Conservation (phyloP, 1,139 yeast species). For the Scheffersomyces quercinus region DNA sequence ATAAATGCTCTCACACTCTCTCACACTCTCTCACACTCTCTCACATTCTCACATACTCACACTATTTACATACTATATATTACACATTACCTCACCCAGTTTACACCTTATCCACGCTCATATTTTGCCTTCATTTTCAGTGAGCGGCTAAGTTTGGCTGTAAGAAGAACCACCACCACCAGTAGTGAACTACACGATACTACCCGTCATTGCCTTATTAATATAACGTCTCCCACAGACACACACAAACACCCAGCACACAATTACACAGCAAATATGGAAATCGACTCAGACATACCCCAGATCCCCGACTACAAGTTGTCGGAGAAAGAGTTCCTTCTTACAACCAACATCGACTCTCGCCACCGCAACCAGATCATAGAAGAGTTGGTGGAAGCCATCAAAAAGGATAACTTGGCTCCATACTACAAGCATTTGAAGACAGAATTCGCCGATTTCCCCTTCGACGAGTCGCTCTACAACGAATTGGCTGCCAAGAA, state of each 20-base stretch:
- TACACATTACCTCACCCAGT: background rate
- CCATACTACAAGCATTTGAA: constrained; percentile 80
- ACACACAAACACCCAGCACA: too few relatives aligned
- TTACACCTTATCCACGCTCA: background rate
- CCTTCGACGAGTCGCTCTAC: constrained; percentile 63
- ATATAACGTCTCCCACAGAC: background rate
- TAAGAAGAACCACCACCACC: background rate
- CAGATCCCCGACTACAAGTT: constrained; percentile 78
- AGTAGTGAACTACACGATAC: too few relatives aligned
- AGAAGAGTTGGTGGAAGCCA: constrained; percentile 49
- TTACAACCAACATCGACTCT: constrained; percentile 32
- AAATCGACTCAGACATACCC: constrained; percentile 49
- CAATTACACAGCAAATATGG: constrained; percentile 20
- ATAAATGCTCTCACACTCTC: too few relatives aligned
- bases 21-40: too few relatives aligned
- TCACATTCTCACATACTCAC: too few relatives aligned
- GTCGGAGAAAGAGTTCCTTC: constrained; percentile 73
- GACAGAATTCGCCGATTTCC: constrained; percentile 45
- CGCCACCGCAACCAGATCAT: constrained; percentile 36
- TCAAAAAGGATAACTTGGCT: constrained; percentile 66
- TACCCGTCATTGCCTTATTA: background rate
- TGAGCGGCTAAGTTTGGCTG: background rate
- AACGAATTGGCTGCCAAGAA: constrained; percentile 53
- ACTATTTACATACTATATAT: too few relatives aligned
- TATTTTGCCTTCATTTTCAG: too few relatives aligned